Percentiles rank a stretch among this genome's conserved stretches.
These are phyloP conservation scores for Casaregolazyma suthepensis DNA, from an alignment of 1,139 yeast species.

Conservation along the genomic window DNA sequence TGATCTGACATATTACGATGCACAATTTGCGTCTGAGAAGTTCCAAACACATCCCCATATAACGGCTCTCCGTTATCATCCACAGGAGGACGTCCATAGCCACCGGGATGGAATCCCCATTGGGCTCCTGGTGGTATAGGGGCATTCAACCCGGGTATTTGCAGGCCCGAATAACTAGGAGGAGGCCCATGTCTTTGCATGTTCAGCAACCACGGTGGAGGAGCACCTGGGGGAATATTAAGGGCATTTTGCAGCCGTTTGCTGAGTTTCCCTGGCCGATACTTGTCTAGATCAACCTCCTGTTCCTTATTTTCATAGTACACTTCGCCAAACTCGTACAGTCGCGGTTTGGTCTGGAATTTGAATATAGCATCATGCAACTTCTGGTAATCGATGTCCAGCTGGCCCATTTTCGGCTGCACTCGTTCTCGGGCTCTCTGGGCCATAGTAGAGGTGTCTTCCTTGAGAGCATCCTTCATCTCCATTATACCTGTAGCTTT, in stretches of 20 bases:
- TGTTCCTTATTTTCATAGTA: constrained; percentile 74
- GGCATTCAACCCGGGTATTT: constrained; percentile 49
- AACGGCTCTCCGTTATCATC: constrained; percentile 32
- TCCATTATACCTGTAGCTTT: constrained; percentile 81
- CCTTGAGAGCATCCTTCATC: constrained; percentile 59
- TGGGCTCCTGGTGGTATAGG: constrained; percentile 37
- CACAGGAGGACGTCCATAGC: constrained; percentile 38
- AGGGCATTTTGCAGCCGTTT: constrained; percentile 56
- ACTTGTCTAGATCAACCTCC: constrained; percentile 39
- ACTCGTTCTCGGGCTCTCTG: constrained; percentile 79
- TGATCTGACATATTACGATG: constrained; percentile 18
- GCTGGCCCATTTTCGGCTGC: constrained; percentile 81
- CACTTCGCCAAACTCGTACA: constrained; percentile 67
- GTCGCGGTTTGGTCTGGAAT: constrained; percentile 64
- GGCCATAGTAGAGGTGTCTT: constrained; percentile 52
- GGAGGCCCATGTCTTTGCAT: constrained; percentile 79
- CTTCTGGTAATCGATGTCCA: constrained; percentile 82
- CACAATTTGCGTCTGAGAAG: constrained; percentile 11
- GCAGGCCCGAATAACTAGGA: constrained; percentile 67
- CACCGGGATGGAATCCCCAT: constrained; percentile 38
- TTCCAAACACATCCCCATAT: constrained; percentile 34
- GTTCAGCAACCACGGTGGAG: constrained; percentile 78
- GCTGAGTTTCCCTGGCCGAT: constrained; percentile 68
- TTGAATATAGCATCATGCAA: constrained; percentile 84
- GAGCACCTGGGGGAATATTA: constrained; percentile 55